Base-by-base conservation (phyloP, 1,284 basidiomycete species). In the Pyrrhoderma noxium region DNA sequence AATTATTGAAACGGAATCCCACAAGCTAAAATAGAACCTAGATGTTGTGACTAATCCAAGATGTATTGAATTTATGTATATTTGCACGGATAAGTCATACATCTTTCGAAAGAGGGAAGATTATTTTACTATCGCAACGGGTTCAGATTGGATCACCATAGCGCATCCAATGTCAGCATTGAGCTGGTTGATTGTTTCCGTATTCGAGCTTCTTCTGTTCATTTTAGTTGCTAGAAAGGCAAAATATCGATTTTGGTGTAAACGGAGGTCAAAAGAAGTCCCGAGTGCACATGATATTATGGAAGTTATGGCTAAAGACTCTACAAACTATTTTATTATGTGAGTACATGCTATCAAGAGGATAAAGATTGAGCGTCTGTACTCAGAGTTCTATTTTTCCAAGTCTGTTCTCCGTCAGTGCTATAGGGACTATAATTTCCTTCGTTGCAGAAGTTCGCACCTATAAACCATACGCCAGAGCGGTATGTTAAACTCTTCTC, bases 241-340 rank as follows among this genome's bases (percentile, higher is more conserved):
- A 40, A 40, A 40, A 7, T 40, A 31, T 11, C 5, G 27, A 31
- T 5, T 31, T 11, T 31, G 27, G 27, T 31, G 27, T 5, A 31
- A 31, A 31, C 11, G 7, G 7, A 31, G 27, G 11, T 31, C 18
- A 22, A 2, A 18, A 13, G 5, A 11, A 4, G 19, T 14, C 8
- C 14, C n/a, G 7, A 9, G 14, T 23, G 4, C 18, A 5, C 4
- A 25, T n/a, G 49, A 51, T 21, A 45, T 51, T 23, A 43, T 16
- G 22, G 18, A 39, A 2, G 8, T 36, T 16, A 43, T 51, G 41
- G 49, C 49, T 3, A 51, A 34, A 36, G 49, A 51, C 45, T 43
- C 49, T 7, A 35, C 41, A 3, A 14, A n/a, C 9, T 51, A 51
- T 25, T 51, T 51, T 31, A 41, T 41, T 38, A 22, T 45, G 49